Conservation (phyloP, 2,329 filamentous ascomycete genomes). For the Fusarium duplospermum region DNA sequence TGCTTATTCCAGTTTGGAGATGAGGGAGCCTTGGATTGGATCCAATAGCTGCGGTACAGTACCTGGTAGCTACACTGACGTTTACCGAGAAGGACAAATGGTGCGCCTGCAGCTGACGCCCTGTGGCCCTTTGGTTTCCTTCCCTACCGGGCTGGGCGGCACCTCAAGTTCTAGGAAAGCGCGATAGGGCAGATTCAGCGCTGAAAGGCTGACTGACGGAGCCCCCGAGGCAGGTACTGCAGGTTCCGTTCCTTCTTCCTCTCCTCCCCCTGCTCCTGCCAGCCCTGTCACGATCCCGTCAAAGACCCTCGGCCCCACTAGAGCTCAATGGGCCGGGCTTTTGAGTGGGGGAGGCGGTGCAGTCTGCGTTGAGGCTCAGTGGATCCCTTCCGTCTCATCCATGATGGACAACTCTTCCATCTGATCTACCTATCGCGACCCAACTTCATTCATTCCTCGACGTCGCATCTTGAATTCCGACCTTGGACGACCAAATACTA, state of each 20-base stretch:
- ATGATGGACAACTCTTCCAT: slow-evolving; percentile 10
- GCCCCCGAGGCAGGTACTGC: neutral
- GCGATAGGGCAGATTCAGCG: neutral
- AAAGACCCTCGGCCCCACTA: slow-evolving; percentile 6
- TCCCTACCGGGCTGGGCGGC: neutral
- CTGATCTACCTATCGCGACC: slow-evolving; percentile 4
- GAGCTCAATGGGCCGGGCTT: slow-evolving; percentile 8
- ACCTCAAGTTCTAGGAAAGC: neutral
- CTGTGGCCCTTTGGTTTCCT: neutral
- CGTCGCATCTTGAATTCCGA: neutral
- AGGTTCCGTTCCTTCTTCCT: neutral
- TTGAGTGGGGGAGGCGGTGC: neutral
- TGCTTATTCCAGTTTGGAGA: slow-evolving; percentile 4
- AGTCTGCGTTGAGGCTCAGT: slow-evolving; percentile 22
- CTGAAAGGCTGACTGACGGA: neutral
- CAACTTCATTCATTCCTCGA: neutral
- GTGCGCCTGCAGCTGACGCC: neutral
- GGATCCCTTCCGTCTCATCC: slow-evolving; percentile 6
- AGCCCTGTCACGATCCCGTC: neutral
- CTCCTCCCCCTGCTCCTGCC: neutral
- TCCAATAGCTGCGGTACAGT: neutral
- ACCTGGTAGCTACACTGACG: neutral
- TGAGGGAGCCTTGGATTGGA: neutral
- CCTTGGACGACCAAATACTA: neutral
- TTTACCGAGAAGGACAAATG: neutral